Conservation (phyloP, 371 early-diverging fungal species). For the Saksenaea oblongispora region DNA sequence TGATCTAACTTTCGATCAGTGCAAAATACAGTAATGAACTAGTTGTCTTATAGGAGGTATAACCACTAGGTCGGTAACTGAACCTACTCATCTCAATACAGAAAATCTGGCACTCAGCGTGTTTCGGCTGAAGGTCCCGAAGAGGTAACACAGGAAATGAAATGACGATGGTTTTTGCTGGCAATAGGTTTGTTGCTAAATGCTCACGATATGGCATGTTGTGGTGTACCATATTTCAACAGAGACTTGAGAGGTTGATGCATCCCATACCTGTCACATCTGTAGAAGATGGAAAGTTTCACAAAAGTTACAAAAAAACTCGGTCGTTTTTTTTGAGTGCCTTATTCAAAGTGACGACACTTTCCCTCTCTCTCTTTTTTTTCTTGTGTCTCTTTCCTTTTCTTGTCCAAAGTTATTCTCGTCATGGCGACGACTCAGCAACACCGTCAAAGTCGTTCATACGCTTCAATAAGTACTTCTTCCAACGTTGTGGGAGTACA, state of each 20-base stretch:
- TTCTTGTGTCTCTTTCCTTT: background rate
- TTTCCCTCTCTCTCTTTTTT: constrained; percentile 13
- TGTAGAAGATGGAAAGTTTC: no score
- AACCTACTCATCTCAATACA: no score
- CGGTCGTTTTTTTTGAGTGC: background rate
- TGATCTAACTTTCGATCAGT: no score
- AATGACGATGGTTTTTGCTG: background rate
- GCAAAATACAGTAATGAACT: no score
- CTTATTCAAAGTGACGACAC: background rate
- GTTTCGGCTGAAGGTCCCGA: no score
- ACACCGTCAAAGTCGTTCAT: background rate
- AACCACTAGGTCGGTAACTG: no score
- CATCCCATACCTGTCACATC: no score
- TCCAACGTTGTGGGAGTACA: constrained; percentile 84
- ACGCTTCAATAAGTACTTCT: background rate
- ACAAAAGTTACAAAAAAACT: background rate
- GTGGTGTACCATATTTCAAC: background rate
- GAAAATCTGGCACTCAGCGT: no score
- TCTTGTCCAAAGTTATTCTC: background rate
- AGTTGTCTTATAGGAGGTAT: no score
- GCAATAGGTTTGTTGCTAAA: background rate
- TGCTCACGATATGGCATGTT: no score
- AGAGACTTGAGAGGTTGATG: no score
- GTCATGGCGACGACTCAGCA: background rate
- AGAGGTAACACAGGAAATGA: background rate